A percentile compares a stretch with the other conserved stretches of the same genome.
These are phyloP conservation scores for Candida mesenterica DNA, from an alignment of 1,139 yeast genomes.

Conservation along the genomic window DNA sequence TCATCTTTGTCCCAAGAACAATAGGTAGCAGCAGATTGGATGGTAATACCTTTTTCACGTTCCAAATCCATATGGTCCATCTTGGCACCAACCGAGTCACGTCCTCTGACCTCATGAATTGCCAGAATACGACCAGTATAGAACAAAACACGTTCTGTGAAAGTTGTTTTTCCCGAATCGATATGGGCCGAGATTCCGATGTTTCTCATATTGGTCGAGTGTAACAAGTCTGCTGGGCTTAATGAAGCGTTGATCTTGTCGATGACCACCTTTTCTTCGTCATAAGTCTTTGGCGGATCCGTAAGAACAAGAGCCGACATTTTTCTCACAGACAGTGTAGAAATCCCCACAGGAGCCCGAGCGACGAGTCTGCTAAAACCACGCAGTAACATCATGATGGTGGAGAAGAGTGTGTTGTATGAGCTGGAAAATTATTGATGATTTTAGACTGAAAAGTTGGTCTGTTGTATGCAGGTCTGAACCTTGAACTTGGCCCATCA, in stretches of 20 bases:
- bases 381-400: conserved; percentile 1
- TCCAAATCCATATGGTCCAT: conserved; percentile 72
- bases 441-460: too few species aligned
- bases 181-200: conserved; percentile 97
- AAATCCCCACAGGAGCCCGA: background rate
- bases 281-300: conserved; percentile 47
- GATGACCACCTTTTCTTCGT: conserved; percentile 67
- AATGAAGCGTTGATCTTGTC: conserved; percentile 57
- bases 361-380: background rate
- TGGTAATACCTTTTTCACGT: conserved; percentile 58
- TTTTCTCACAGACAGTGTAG: background rate
- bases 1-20: conserved; percentile 89
- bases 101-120: conserved; percentile 96
- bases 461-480: too few species aligned
- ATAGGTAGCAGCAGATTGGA: conserved; percentile 97
- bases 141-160: conserved; percentile 94
- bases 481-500: too few species aligned
- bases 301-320: conserved; percentile 5
- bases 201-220: conserved; percentile 70
- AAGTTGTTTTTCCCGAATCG: conserved; percentile 79
- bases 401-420: background rate
- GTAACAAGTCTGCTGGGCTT: conserved; percentile 54
- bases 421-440: background rate
- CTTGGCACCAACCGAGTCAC: conserved; percentile 97
- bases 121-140: conserved; percentile 98